A percentile compares a stretch with the other conserved stretches of the same genome.
Evolutionary conservation across 2,329 filamentous ascomycete genomes (phyloP).

Genomic region (Penicillium sp.): DNA sequence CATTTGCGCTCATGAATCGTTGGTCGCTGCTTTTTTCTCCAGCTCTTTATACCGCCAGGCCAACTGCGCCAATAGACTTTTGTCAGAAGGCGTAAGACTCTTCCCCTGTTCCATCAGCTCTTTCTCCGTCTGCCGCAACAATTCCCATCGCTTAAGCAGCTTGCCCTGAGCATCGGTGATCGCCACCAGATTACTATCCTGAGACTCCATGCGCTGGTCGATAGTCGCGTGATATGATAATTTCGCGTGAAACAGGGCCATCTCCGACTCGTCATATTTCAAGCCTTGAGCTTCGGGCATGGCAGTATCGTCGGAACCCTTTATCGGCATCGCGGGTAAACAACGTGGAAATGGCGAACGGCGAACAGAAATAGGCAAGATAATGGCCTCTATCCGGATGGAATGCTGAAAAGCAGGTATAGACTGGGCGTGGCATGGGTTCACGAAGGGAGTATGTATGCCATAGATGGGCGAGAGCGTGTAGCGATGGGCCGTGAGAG

Average conservation of each 20-base stretch:
- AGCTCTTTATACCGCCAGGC: conserved; percentile 37
- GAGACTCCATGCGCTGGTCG: conserved; percentile 32
- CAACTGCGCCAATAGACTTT: conserved; percentile 35
- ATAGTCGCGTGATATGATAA: conserved; percentile 37
- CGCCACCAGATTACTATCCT: conserved; percentile 34
- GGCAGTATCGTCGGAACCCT: conserved; percentile 19
- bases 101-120: conserved; percentile 35
- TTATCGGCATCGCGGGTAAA: conserved; percentile 25
- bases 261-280: conserved; percentile 39
- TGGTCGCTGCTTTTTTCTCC: conserved; percentile 33
- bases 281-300: conserved; percentile 37
- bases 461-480: background rate
- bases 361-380: background rate
- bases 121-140: conserved; percentile 35
- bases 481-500: background rate
- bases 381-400: background rate
- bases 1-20: conserved; percentile 10
- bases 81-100: conserved; percentile 30
- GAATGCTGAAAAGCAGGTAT: background rate
- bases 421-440: background rate
- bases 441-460: conserved; percentile 1
- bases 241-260: conserved; percentile 39
- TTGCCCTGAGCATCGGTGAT: conserved; percentile 36
- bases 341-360: background rate
- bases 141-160: conserved; percentile 39